Percentiles rank a stretch among this genome's conserved stretches.
Conservation (phyloP, 2,329 filamentous ascomycete species). For the Aspergillus hortae region DNA sequence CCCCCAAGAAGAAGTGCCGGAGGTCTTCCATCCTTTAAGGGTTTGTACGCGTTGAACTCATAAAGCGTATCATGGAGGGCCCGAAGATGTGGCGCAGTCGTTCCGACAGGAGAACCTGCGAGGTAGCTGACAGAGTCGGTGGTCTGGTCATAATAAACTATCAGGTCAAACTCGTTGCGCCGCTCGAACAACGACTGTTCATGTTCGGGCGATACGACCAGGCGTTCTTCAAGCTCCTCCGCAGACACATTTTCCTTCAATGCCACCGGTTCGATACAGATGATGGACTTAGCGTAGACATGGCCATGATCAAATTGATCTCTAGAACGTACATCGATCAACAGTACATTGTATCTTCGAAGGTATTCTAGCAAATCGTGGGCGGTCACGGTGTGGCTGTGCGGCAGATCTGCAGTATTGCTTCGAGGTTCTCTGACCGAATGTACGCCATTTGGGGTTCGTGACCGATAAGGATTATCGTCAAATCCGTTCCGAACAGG, state of each 20-base stretch:
- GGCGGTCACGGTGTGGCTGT: constrained; percentile 61
- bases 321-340: constrained; percentile 82
- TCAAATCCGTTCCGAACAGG: constrained; percentile 31
- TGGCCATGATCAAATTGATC: constrained; percentile 84
- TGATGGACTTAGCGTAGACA: constrained; percentile 75
- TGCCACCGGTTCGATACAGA: constrained; percentile 85
- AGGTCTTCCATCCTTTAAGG: constrained; percentile 59
- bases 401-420: constrained; percentile 49
- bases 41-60: constrained; percentile 77
- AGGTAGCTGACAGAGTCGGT: constrained; percentile 59
- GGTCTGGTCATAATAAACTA: constrained; percentile 84
- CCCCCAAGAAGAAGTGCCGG: constrained; percentile 81
- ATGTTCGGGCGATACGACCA: constrained; percentile 46
- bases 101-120: constrained; percentile 43
- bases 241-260: constrained; percentile 65
- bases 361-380: constrained; percentile 70
- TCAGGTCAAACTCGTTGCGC: constrained; percentile 71
- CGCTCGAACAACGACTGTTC: constrained; percentile 74
- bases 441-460: constrained; percentile 42
- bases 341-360: constrained; percentile 61
- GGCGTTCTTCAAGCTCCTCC: constrained; percentile 55
- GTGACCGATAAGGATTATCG: constrained; percentile 44
- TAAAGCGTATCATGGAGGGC: constrained; percentile 75
- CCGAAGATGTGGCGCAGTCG: constrained; percentile 57
- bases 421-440: constrained; percentile 37